Evolutionary conservation across 1,284 basidiomycete genomes (phyloP), one percentile per base, ranked within the genome.

Genomic region (Sanghuangporus sanghuang): DNA sequence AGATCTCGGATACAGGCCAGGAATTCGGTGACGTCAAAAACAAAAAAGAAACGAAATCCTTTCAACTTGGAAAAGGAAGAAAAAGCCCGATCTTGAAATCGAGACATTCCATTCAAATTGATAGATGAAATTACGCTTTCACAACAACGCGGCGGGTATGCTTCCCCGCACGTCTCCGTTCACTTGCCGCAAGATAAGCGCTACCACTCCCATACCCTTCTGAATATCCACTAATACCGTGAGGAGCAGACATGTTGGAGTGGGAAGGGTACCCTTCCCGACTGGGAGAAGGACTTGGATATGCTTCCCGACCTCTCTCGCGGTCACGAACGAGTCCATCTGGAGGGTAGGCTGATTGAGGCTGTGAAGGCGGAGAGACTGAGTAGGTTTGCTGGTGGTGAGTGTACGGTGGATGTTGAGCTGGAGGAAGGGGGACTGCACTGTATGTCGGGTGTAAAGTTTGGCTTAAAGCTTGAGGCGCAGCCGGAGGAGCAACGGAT

Each of bases 131-230:
- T 50, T 21, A 38, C 36, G 36, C 50, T 35, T 61, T 61, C 1
- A 62, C 64, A 21, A 62, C 53, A 46, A 87, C 84, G 57, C 88
- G 79, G 69, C 78, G 79, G 21, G 87, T 90, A 71, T 90, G 88
- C 71, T 90, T 90, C 53, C 87, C 87, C 60, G 87, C 87, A 61
- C 87, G 78, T 64, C 87, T 76, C 16, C 87, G 83, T 72, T 89
- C 60, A 21, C 52, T 52, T 16, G 16, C 86, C 50, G 53, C 27
- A 14, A 54, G 5, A 18, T 54, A 54, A 23, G 81, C 79, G 69
- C 85, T 83, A 16, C 57, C 44, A 8, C 21, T 6, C n/a, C 9
- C 87, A 86, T 72, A 84, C 87, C 2, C 86, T 16, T 46, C 44
- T 18, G 44, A 12, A 18, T 12, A 46, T 14, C 44, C 40, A 42